phyloP scores from a whole-genome alignment of 2,329 filamentous ascomycete species.

The Aspergillus tanneri region DNA sequence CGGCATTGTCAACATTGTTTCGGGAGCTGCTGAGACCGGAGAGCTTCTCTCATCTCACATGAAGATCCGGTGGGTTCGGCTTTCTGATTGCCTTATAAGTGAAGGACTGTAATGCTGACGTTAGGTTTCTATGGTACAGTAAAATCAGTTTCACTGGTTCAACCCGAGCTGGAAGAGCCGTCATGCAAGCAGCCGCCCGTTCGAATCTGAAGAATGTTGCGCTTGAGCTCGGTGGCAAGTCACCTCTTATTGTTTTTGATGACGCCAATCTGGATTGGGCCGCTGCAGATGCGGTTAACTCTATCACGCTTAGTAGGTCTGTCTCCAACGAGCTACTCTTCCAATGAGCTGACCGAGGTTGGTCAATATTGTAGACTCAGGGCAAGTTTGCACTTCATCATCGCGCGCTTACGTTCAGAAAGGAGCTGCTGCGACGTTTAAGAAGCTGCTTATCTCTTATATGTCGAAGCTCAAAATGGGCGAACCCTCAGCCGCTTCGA shows the following conservation, averaged over 20 bases:
- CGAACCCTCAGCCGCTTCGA: not conserved
- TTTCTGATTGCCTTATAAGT: too few relatives aligned
- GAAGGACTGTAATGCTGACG: too few relatives aligned
- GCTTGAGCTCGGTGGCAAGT: not conserved
- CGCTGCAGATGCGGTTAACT: not conserved
- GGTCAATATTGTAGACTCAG: not conserved
- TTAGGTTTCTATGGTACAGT: not conserved
- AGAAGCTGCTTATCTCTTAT: not conserved
- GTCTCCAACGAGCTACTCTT: too few relatives aligned
- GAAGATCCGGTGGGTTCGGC: not conserved
- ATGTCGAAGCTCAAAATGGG: not conserved
- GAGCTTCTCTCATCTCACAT: not conserved
- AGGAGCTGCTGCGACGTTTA: not conserved
- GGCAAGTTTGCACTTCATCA: not conserved
- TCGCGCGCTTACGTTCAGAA: not conserved
- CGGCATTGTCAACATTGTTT: not conserved
- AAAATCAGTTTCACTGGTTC: not conserved
- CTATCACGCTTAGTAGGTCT: not conserved
- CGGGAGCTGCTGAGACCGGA: not conserved
- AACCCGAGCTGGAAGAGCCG: not conserved
- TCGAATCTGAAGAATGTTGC: not conserved
- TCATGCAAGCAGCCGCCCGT: not conserved
- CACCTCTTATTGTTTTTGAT: not conserved
- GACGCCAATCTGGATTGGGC: not conserved
- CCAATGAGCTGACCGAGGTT: not conserved